phyloP scores from a whole-genome alignment of 257 asterid genomes.

The Prunella vulgaris region DNA sequence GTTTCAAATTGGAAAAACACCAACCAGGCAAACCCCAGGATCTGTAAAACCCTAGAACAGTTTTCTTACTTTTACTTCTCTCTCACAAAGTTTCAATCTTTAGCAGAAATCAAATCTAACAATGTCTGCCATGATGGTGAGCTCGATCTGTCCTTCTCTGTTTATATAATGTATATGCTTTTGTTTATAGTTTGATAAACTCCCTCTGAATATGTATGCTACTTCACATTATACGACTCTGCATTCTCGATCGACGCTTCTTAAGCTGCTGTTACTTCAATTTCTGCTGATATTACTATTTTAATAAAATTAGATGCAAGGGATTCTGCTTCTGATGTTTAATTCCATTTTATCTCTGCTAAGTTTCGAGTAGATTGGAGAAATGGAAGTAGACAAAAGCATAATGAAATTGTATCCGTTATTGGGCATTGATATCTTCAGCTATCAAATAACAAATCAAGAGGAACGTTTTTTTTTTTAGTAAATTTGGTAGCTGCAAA shows the following conservation, averaged over 20 bases:
- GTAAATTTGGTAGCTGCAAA: not conserved
- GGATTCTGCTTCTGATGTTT: not conserved
- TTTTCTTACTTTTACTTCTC: not conserved
- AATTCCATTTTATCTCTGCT: not conserved
- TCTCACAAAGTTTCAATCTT: not conserved
- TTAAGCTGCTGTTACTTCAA: not conserved
- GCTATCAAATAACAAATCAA: not conserved
- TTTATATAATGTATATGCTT: not conserved
- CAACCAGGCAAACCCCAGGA: not conserved
- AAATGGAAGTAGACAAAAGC: not conserved
- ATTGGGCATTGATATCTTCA: not conserved
- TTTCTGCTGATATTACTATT: not conserved
- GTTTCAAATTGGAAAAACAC: not conserved
- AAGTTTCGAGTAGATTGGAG: not conserved
- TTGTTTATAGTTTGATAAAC: not conserved
- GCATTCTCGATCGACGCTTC: not conserved
- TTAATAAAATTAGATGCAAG: not conserved
- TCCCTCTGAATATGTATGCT: not conserved
- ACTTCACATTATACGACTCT: not conserved
- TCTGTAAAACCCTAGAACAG: conserved; percentile 31
- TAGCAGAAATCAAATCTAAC: conserved; percentile 18
- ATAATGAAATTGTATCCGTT: not conserved
- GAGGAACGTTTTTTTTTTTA: not conserved
- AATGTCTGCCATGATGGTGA: conserved; percentile 43
- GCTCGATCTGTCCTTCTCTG: conserved; percentile 19